Evolutionary conservation across 2,329 filamentous ascomycete genomes (phyloP), one percentile per base, ranked within the genome.

Genomic region (Xylariaceae sp.): DNA sequence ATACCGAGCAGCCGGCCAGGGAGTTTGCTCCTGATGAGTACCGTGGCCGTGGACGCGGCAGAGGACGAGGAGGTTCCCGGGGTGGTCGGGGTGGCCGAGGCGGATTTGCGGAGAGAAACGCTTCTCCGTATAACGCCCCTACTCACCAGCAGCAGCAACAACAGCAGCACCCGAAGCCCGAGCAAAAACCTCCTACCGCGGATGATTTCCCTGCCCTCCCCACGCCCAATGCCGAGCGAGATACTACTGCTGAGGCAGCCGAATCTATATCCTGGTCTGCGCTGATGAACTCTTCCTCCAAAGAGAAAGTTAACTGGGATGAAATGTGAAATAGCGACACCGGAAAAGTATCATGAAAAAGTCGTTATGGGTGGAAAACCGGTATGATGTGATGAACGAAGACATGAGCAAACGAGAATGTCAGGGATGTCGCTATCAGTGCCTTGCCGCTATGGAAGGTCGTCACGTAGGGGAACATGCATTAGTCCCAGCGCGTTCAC

Each of bases 261-360:
- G 58, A 61, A 9, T 48, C 56, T n/a, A 44, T 65, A 30, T 46
- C 61, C 27, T 58, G 69, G n/a, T 67, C 70, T 52, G 65, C 73
- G 0, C 51, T 49, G 12, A 43, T 71, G 1, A 63, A 60, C n/a
- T 72, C 73, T 4, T 19, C 19, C 19, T 19, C 19, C 19, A 69
- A 73, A 6, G 70, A 70, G 0, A 63, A 74, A 19, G 74, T 75
- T 6, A 74, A 77, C 52, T 83, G 80, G 80, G 80, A 78, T 49
- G 80, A 84, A 45, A 31, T 31, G 27, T 37, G 80, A 84, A 68
- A 79, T 83, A 73, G 78, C 78, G 47, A 76, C 72, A 4, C 68
- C 77, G 9, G 77, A 80, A 30, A 58, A 67, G 62, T 59, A 54
- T 5, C 42, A 12, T 32, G 39, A n/a, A 40, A 19, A 34, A 35